A percentile compares a stretch with the other conserved stretches of the same genome.
Evolutionary conservation across 2,329 filamentous ascomycete species (phyloP).

Genomic region (Curvularia eragrostidis): DNA sequence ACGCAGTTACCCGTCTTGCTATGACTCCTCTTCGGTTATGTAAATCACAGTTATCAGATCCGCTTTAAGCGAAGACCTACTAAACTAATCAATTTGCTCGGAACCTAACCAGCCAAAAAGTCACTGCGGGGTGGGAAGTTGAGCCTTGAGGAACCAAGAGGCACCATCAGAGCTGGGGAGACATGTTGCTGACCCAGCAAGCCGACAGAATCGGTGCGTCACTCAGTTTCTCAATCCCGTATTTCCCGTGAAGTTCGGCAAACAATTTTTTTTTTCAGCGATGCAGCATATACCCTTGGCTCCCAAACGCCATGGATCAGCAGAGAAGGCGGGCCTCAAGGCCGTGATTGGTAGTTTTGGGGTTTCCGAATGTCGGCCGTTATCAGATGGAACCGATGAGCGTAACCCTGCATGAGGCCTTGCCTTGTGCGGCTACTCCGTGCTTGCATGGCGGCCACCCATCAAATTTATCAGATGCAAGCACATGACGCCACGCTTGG

Average conservation of each 20-base stretch:
- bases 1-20: slow-evolving; percentile 6
- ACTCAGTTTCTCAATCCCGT: neutral
- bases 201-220: slow-evolving; percentile 14
- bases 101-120: neutral
- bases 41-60: slow-evolving; percentile 33
- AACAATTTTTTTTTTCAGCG: slow-evolving; percentile 3
- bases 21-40: slow-evolving; percentile 21
- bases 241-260: neutral
- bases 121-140: neutral
- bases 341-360: slow-evolving; percentile 3
- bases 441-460: slow-evolving; percentile 13
- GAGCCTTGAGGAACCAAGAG: neutral
- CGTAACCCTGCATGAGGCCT: slow-evolving; percentile 35
- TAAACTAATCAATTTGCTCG: neutral
- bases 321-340: slow-evolving; percentile 2
- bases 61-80: slow-evolving; percentile 28
- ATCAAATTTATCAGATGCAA: slow-evolving; percentile 46
- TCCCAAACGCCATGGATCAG: slow-evolving; percentile 10
- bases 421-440: slow-evolving; percentile 32
- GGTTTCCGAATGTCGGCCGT: slow-evolving; percentile 38
- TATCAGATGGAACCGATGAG: slow-evolving; percentile 41
- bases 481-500: slow-evolving; percentile 21
- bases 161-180: slow-evolving; percentile 18
- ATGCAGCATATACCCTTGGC: slow-evolving; percentile 17
- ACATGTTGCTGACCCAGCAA: slow-evolving; percentile 6